phyloP scores from a whole-genome alignment of 1,284 basidiomycete species.

The Trametes hirsuta region DNA sequence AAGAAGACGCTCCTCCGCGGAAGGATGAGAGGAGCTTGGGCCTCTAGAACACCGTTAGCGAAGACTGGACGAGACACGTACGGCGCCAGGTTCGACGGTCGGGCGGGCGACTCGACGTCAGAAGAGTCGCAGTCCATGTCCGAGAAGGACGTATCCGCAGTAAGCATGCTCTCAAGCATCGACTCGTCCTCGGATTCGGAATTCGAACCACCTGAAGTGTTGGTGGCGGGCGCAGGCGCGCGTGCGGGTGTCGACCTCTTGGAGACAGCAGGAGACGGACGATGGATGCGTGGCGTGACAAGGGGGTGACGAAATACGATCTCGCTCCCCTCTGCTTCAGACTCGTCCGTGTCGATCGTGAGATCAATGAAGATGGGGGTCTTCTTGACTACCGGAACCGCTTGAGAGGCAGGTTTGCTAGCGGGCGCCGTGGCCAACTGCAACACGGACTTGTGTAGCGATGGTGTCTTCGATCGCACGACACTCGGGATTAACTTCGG shows the following conservation, averaged over 20 bases:
- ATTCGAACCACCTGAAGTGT: neutral
- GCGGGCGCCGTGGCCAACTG: too few relatives aligned
- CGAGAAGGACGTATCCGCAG: conserved; percentile 9
- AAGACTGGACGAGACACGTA: neutral
- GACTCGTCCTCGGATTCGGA: conserved; percentile 25
- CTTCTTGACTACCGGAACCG: conserved; percentile 5
- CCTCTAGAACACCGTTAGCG: neutral
- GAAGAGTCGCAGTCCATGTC: conserved; percentile 26
- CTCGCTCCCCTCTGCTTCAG: conserved; percentile 15
- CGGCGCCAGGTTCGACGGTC: conserved; percentile 4
- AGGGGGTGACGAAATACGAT: conserved; percentile 10
- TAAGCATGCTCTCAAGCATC: conserved; percentile 28
- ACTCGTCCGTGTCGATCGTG: conserved; percentile 21
- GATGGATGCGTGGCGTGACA: conserved; percentile 18
- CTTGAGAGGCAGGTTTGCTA: neutral
- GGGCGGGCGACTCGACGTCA: conserved; percentile 11
- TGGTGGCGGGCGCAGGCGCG: neutral
- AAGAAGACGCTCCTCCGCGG: neutral
- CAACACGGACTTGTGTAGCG: neutral
- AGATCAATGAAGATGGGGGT: conserved; percentile 30
- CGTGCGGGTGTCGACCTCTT: conserved; percentile 12
- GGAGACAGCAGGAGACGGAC: conserved; percentile 4
- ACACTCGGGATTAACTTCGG: neutral
- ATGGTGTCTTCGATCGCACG: neutral
- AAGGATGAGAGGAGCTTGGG: neutral